These are phyloP conservation scores for Monosporozyma servazzii DNA, from an alignment of 805 yeast species.

Conservation along the genomic window DNA sequence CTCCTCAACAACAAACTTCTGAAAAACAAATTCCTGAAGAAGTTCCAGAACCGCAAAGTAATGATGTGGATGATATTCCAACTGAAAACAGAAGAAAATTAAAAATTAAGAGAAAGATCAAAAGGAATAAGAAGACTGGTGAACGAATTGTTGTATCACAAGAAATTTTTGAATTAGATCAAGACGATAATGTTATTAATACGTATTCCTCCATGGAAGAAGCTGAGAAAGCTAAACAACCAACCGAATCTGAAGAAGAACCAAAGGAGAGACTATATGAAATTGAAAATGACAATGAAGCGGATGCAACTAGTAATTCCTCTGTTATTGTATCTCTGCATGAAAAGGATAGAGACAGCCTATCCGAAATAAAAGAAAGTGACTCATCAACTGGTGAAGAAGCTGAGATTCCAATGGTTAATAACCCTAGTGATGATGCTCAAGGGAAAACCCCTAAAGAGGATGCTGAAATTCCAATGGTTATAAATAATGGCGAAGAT, in stretches of 20 bases:
- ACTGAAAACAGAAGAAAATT: constrained; percentile 15
- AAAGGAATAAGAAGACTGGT: constrained; percentile 35
- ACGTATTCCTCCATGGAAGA: constrained; percentile 4
- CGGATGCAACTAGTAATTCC: background rate
- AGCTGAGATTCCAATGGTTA: background rate
- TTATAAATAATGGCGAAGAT: background rate
- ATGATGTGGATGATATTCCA: background rate
- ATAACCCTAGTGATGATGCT: background rate
- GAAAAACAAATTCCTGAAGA: too few species aligned
- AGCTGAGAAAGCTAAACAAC: background rate
- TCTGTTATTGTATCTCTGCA: background rate
- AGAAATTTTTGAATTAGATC: constrained; percentile 17
- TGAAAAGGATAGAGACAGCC: background rate
- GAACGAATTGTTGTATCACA: constrained; percentile 32
- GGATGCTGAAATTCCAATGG: background rate
- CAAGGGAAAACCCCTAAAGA: background rate
- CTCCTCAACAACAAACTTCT: too few species aligned
- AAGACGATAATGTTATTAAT: constrained; percentile 6
- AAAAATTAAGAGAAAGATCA: constrained; percentile 32
- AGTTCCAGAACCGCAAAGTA: background rate
- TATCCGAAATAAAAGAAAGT: background rate
- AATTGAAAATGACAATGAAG: background rate
- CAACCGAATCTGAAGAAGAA: background rate
- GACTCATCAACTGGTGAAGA: background rate
- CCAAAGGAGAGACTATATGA: constrained; percentile 1